phyloP scores from a whole-genome alignment of 2,329 filamentous ascomycete genomes.

The Lanzia echinophila region DNA sequence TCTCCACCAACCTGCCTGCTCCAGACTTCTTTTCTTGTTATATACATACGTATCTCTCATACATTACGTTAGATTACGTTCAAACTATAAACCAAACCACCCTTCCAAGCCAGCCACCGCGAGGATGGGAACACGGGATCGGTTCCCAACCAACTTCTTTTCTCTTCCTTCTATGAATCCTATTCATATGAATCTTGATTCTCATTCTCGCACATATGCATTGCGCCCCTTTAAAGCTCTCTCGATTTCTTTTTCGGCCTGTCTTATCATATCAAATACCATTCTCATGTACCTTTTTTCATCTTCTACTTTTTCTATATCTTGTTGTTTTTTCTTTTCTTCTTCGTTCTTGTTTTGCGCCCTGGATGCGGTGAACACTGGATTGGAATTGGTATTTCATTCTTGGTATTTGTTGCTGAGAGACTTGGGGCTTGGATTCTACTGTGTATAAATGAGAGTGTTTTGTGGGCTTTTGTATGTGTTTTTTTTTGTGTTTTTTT shows the following conservation, averaged over 20 bases:
- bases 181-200: background rate
- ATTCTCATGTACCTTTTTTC: background rate
- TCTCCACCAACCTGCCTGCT: no score
- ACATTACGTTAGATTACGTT: no score
- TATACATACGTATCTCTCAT: background rate
- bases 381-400: background rate
- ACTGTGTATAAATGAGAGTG: no score
- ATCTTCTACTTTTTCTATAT: background rate
- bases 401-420: background rate
- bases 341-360: background rate
- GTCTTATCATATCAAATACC: background rate
- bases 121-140: background rate
- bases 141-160: background rate
- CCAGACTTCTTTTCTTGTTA: no score
- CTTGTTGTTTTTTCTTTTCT: background rate
- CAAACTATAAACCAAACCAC: no score
- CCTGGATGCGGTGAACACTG: no score
- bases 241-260: background rate
- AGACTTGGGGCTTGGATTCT: no score
- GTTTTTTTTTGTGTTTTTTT: no score
- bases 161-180: background rate
- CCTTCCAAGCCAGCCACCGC: background rate
- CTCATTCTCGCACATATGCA: no score
- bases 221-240: background rate
- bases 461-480: no score